phyloP scores from a whole-genome alignment of 306 rosid species.

The Spatholobus suberectus region DNA sequence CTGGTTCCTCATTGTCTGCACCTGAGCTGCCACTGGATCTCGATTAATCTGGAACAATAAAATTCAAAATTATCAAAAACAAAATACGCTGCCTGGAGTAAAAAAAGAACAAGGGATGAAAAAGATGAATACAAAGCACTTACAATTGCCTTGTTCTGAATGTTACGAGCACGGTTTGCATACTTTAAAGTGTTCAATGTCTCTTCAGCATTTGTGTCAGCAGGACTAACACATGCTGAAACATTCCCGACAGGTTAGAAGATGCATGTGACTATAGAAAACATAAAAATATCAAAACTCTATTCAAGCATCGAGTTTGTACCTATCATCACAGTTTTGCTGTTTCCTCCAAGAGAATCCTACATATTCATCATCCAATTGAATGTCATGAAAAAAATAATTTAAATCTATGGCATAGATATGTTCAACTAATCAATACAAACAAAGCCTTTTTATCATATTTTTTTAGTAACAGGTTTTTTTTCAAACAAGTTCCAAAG shows the following conservation, averaged over 20 bases:
- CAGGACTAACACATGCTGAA: slow-evolving; percentile 99
- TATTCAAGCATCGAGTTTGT: slow-evolving; percentile 28
- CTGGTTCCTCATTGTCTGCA: slow-evolving; percentile 84
- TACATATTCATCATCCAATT: slow-evolving; percentile 50
- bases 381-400: slow-evolving; percentile 22
- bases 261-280: background rate
- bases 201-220: slow-evolving; percentile 98
- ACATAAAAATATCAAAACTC: slow-evolving; percentile 16
- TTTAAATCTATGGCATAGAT: slow-evolving; percentile 11
- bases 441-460: background rate
- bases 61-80: slow-evolving; percentile 15
- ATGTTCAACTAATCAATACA: slow-evolving; percentile 16
- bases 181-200: slow-evolving; percentile 93
- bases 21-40: slow-evolving; percentile 83
- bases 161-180: slow-evolving; percentile 99
- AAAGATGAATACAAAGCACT: slow-evolving; percentile 42
- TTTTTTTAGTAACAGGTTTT: background rate
- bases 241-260: slow-evolving; percentile 32
- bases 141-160: slow-evolving; percentile 95
- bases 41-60: slow-evolving; percentile 75
- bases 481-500: background rate
- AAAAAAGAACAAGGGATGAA: slow-evolving; percentile 5
- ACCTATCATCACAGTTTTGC: slow-evolving; percentile 99
- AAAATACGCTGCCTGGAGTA: background rate
- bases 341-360: slow-evolving; percentile 99